Conservation (phyloP, 2,329 filamentous ascomycete genomes). For the Dothiorella sarmentorum region DNA sequence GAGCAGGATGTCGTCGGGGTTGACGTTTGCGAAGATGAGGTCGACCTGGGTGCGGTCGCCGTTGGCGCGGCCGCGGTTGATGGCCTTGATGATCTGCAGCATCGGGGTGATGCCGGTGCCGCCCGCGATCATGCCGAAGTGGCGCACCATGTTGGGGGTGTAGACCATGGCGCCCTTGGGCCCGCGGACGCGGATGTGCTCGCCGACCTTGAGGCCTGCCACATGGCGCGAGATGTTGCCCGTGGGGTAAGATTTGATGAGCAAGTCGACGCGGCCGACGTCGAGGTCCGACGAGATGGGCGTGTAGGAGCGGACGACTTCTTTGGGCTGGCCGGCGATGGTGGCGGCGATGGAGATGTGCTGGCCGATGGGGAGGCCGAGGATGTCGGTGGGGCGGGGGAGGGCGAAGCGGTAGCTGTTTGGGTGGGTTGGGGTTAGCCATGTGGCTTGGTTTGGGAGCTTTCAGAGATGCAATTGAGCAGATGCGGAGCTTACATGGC, state of each 20-base stretch:
- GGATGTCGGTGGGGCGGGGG: conserved; percentile 71
- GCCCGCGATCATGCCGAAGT: conserved; percentile 97
- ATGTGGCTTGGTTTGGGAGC: conserved; percentile 24
- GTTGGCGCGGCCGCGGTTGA: conserved; percentile 69
- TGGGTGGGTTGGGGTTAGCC: background rate
- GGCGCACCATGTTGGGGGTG: conserved; percentile 91
- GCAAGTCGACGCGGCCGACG: conserved; percentile 87
- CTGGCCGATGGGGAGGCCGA: conserved; percentile 96
- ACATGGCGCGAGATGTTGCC: conserved; percentile 97
- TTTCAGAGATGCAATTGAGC: too few species aligned
- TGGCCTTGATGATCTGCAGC: conserved; percentile 91
- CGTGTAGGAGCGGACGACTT: conserved; percentile 42
- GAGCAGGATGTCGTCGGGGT: conserved; percentile 85
- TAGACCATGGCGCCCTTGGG: conserved; percentile 99
- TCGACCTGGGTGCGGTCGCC: conserved; percentile 83
- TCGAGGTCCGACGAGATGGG: conserved; percentile 41
- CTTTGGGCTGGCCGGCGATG: conserved; percentile 42
- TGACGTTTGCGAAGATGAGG: conserved; percentile 96
- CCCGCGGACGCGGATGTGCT: conserved; percentile 80
- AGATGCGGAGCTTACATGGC: conserved; percentile 75
- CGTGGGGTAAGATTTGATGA: conserved; percentile 96
- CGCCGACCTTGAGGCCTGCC: conserved; percentile 73
- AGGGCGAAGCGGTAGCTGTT: conserved; percentile 86
- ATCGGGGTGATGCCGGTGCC: conserved; percentile 98
- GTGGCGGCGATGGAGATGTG: conserved; percentile 88